A percentile compares a stretch with the other conserved stretches of the same genome.
These are phyloP conservation scores for Sphagnum fallax DNA, from an alignment of 228 moss, liverwort and hornwort species.

Conservation along the genomic window DNA sequence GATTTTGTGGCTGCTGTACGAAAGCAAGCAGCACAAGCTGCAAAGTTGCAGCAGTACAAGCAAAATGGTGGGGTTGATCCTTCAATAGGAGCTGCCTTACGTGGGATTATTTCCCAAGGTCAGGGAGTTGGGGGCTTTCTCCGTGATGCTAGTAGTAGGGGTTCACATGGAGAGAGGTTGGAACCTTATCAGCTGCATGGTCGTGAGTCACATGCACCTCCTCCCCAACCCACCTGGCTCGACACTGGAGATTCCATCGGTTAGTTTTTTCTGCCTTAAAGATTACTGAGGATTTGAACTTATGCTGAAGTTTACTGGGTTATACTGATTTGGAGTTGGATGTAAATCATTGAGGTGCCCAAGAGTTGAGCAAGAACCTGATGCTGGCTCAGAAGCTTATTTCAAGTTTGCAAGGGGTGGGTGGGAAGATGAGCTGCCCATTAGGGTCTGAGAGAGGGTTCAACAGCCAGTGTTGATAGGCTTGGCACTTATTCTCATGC, in stretches of 20 bases:
- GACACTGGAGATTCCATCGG: conserved; percentile 1
- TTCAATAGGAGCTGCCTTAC: conserved; percentile 13
- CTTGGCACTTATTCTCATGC: not conserved
- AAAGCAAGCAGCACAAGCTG: conserved; percentile 51
- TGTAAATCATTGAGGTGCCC: not conserved
- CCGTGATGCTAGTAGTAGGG: conserved; percentile 23
- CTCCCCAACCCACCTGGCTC: conserved; percentile 1
- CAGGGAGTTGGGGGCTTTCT: conserved; percentile 26
- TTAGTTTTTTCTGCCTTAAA: not conserved
- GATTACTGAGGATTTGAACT: not conserved
- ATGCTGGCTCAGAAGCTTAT: not conserved
- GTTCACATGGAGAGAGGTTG: conserved; percentile 1
- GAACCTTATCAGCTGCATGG: not conserved
- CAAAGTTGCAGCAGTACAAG: conserved; percentile 36
- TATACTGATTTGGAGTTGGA: not conserved
- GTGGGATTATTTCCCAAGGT: conserved; percentile 8
- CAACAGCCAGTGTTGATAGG: not conserved
- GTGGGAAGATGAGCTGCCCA: not conserved
- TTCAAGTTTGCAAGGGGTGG: not conserved
- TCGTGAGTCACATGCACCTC: not conserved
- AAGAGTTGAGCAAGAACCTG: not conserved
- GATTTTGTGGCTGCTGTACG: conserved; percentile 49
- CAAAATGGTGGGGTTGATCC: conserved; percentile 38
- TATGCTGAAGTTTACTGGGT: not conserved
- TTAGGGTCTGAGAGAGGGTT: not conserved